Conservation (phyloP, 2,329 filamentous ascomycete species). For the Aspergillus ustus region DNA sequence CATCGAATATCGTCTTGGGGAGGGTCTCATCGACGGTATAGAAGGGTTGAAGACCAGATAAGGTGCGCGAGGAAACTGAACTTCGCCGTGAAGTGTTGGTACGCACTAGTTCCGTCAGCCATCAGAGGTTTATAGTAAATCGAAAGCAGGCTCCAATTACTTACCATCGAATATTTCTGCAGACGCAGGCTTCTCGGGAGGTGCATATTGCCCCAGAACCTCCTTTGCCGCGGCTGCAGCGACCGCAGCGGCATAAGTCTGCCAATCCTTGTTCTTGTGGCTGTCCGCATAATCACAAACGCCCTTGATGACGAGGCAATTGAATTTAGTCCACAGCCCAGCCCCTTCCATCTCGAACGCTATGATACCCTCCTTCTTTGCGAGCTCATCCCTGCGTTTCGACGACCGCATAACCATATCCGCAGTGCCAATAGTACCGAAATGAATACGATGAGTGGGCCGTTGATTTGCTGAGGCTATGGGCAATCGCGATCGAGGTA, state of each 20-base stretch:
- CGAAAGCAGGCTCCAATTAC: not conserved
- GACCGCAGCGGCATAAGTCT: slow-evolving; percentile 21
- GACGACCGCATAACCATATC: slow-evolving; percentile 20
- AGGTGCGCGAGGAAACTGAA: not conserved
- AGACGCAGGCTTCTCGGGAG: slow-evolving; percentile 1
- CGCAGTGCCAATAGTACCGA: slow-evolving; percentile 18
- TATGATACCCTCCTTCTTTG: slow-evolving; percentile 14
- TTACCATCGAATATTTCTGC: not conserved
- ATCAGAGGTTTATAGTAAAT: not conserved
- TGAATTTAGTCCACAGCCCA: slow-evolving; percentile 8
- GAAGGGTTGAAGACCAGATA: not conserved
- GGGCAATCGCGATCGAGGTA: not conserved
- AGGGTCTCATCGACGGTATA: not conserved
- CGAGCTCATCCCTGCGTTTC: slow-evolving; percentile 13
- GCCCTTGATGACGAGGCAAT: slow-evolving; percentile 15
- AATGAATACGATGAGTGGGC: slow-evolving; percentile 3
- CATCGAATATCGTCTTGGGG: not conserved
- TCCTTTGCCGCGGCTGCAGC: slow-evolving; percentile 13
- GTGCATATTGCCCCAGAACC: slow-evolving; percentile 1
- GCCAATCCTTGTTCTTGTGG: slow-evolving; percentile 27
- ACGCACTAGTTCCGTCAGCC: not conserved
- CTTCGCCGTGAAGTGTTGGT: not conserved
- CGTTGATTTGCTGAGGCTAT: not conserved
- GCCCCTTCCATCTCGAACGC: slow-evolving; percentile 22
- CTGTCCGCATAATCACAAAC: slow-evolving; percentile 27